phyloP scores from a whole-genome alignment of 2,329 filamentous ascomycete genomes.

The Plenodomus tracheiphilus region DNA sequence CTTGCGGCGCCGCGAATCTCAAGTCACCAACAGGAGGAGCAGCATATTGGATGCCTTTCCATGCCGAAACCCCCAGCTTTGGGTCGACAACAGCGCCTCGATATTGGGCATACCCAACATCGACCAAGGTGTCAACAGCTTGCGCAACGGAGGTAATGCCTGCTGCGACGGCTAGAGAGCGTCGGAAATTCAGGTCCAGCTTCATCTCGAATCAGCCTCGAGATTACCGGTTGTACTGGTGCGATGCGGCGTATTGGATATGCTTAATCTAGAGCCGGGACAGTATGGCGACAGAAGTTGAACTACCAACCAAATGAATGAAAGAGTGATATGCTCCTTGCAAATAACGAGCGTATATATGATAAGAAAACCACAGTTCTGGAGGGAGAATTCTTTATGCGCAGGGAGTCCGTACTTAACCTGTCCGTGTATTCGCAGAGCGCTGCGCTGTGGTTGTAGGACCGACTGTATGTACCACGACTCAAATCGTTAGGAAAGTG shows the following conservation, averaged over 20 bases:
- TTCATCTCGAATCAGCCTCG: not conserved
- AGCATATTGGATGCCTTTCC: slow-evolving; percentile 75
- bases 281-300: not conserved
- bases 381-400: not conserved
- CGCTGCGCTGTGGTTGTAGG: too few relatives aligned
- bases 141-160: slow-evolving; percentile 4
- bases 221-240: not conserved
- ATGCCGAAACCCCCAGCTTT: slow-evolving; percentile 64
- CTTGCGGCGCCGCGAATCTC: slow-evolving; percentile 67
- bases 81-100: slow-evolving; percentile 54
- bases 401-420: not conserved
- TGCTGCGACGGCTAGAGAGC: not conserved
- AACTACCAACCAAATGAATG: not conserved
- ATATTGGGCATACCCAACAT: slow-evolving; percentile 68
- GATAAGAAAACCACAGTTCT: too few relatives aligned
- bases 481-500: not conserved
- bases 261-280: not conserved
- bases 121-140: slow-evolving; percentile 51
- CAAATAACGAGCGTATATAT: too few relatives aligned
- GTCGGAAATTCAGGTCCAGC: not conserved
- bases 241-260: not conserved
- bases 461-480: not conserved
- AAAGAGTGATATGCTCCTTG: too few relatives aligned
- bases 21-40: slow-evolving; percentile 67
- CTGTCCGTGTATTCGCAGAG: too few relatives aligned